Evolutionary conservation across 345 rosid species (phyloP), one percentile per base, ranked within the genome.

Genomic region (Xanthoceras sorbifolium): DNA sequence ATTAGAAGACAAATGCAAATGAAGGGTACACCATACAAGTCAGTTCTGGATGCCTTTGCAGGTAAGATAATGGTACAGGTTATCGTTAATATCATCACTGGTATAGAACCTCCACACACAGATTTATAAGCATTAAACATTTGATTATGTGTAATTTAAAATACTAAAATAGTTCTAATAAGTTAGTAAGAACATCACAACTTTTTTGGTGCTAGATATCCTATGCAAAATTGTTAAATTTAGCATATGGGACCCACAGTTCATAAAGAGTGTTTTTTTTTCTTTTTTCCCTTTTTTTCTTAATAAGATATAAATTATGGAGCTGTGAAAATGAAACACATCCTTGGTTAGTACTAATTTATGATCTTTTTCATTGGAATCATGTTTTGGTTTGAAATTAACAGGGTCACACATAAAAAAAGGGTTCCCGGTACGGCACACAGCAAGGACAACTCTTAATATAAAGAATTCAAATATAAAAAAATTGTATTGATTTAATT

Each of bases 1-100:
- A 84, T 96, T 75, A 89, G 99, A 86, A 85, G 99, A 74, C 99
- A 96, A 83, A 96, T 96, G 99, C 99, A 96, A 86, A 87, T 96
- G 94, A 92, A 74, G 87, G 93, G 94, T 48, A 86, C 92, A 59
- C 98, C 97, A 10, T 96, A 96, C 86, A 92, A 86, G 78, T 82
- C 97, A 6, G 90, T 96, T 84, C 77, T 93, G 38, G 97, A 94
- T 77, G 99, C 97, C 64, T 77, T 93, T 88, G 79, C 89, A 36
- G 99, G 98, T 90, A 84, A 64, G 34, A 63, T 25, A 31, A 70
- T 7, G 15, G 26, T 36, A 42, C 61, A 63, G 52, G 31, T 20
- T 67, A 64, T 72, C 70, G 22, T 52, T 72, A 50, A 22, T 28
- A 20, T 67, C 60, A 64, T 60, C 71, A 5, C 26, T 38, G 48